phyloP scores from a whole-genome alignment of 2,329 filamentous ascomycete species.

The Trichoderma pleuroti region DNA sequence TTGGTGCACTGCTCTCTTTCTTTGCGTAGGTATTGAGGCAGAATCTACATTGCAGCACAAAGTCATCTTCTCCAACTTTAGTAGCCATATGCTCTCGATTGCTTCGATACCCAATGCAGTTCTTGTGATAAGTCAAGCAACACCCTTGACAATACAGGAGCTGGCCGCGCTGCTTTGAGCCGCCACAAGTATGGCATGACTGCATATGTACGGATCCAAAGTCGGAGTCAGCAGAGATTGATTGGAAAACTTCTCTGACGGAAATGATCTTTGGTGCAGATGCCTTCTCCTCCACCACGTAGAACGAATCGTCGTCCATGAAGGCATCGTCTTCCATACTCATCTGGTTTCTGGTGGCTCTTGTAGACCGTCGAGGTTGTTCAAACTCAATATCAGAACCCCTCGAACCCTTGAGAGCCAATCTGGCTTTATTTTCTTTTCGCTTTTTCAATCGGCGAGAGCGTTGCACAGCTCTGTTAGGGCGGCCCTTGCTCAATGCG shows the following conservation, averaged over 20 bases:
- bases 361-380: conserved; percentile 45
- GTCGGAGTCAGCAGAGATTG: conserved; percentile 54
- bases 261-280: conserved; percentile 54
- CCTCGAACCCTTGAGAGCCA: conserved; percentile 25
- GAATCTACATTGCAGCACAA: conserved; percentile 84
- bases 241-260: conserved; percentile 71
- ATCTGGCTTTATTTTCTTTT: conserved; percentile 16
- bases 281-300: conserved; percentile 45
- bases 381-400: conserved; percentile 54
- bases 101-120: conserved; percentile 71
- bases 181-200: conserved; percentile 67
- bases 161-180: conserved; percentile 51
- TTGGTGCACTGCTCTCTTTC: conserved; percentile 67
- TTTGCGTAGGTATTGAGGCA: conserved; percentile 68
- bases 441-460: conserved; percentile 24
- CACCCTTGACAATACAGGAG: conserved; percentile 91
- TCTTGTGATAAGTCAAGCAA: conserved; percentile 75
- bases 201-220: conserved; percentile 70
- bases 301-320: conserved; percentile 57
- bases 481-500: conserved; percentile 25
- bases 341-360: conserved; percentile 42
- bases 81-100: conserved; percentile 83
- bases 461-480: conserved; percentile 23
- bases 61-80: conserved; percentile 71
- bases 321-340: conserved; percentile 52